Conservation (phyloP, 202 grass and related monocot genomes). For the Eragrostis tef region DNA sequence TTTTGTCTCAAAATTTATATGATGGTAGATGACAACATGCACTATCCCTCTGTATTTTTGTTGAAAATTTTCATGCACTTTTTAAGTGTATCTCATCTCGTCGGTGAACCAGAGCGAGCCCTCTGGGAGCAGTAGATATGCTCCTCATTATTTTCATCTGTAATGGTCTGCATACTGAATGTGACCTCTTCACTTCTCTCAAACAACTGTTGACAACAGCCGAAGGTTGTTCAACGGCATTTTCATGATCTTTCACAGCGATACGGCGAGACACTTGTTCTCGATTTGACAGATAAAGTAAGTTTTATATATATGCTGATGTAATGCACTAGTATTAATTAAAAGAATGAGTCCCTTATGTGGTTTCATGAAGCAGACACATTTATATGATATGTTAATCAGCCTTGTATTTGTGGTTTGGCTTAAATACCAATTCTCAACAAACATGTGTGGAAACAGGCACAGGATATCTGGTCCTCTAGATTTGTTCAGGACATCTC, state of each 20-base stretch:
- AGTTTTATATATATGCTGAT: slow-evolving; percentile 48
- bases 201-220: slow-evolving; percentile 58
- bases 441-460: slow-evolving; percentile 17
- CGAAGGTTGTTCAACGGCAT: slow-evolving; percentile 80
- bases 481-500: slow-evolving; percentile 30
- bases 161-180: slow-evolving; percentile 7
- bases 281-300: slow-evolving; percentile 97
- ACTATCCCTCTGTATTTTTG: too few relatives aligned
- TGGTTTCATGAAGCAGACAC: slow-evolving; percentile 24
- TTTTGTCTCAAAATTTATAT: too few relatives aligned
- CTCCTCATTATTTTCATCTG: slow-evolving; percentile 15
- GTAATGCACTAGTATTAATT: slow-evolving; percentile 12
- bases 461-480: not conserved
- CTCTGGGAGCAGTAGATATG: too few relatives aligned
- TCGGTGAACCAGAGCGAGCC: too few relatives aligned
- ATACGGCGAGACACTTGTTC: slow-evolving; percentile 71
- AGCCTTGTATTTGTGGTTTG: not conserved
- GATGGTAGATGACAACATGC: too few relatives aligned
- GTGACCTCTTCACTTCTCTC: slow-evolving; percentile 44
- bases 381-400: slow-evolving; percentile 15
- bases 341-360: not conserved
- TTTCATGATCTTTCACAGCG: slow-evolving; percentile 92
- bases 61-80: too few relatives aligned
- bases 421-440: not conserved
- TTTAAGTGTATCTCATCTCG: too few relatives aligned